phyloP scores from a whole-genome alignment of 129 eudicot species.

The carrot (Daucus carota) region DNA sequence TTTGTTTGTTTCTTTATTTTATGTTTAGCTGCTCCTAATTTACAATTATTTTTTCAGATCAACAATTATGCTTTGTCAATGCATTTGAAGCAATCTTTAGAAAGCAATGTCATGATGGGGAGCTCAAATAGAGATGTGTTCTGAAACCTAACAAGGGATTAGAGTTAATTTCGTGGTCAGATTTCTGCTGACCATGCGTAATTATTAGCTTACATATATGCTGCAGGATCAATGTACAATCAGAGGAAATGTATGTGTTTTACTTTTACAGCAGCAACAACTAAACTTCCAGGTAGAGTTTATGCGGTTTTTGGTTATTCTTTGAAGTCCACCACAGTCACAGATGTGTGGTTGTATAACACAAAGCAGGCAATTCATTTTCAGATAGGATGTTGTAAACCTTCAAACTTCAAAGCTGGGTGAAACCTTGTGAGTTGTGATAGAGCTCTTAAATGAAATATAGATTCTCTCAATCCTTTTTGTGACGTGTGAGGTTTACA shows the following conservation, averaged over 20 bases:
- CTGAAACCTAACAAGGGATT: conserved; percentile 10
- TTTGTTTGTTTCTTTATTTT: no score
- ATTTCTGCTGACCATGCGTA: no score
- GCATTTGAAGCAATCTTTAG: conserved; percentile 73
- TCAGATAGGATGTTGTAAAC: conserved; percentile 2
- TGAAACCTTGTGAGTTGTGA: not conserved
- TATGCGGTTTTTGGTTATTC: not conserved
- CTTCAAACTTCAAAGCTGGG: not conserved
- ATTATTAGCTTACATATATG: no score
- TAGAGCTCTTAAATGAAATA: not conserved
- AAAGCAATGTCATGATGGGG: conserved; percentile 55
- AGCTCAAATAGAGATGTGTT: conserved; percentile 64
- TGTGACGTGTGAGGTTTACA: no score
- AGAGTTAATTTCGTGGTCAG: not conserved
- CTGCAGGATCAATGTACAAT: no score
- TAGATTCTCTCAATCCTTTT: not conserved
- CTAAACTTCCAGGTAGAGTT: not conserved
- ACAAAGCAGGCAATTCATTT: not conserved
- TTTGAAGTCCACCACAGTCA: not conserved
- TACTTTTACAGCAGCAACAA: not conserved
- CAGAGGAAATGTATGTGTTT: not conserved
- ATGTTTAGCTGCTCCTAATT: not conserved
- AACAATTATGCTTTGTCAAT: conserved; percentile 66
- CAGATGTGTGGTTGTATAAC: not conserved
- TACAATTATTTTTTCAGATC: conserved; percentile 41